Evolutionary conservation across 495 filamentous ascomycete genomes (phyloP), one percentile per base, ranked within the genome.

Genomic region (Amniculicola lignicola): DNA sequence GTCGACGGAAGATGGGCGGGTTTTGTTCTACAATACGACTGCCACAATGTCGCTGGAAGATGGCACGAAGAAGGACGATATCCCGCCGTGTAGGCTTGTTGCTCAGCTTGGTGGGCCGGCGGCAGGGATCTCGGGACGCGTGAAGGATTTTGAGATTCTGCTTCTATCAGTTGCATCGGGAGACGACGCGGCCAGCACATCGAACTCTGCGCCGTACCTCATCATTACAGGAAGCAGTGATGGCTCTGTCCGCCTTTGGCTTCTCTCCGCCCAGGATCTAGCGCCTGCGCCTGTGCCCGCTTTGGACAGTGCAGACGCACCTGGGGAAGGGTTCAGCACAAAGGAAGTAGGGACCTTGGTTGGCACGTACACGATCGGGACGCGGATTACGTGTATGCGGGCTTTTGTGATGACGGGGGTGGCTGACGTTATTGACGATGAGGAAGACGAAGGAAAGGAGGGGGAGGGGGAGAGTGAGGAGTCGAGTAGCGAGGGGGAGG

Each of bases 1-100:
- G 5, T 88, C 90, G n/a, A 96, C 93, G 0, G 93, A 97, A 67
- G 92, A 97, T 69, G 93, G 94, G 16, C 77, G 87, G 37, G 75
- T 98, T 16, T 59, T 95, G 28, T 95, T 98, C 69, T 96, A 89
- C 66, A 83, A 83, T 38, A 90, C 88, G 2, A 44, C 27, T 9
- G 28, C 31, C 0, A 52, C 23, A 4, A 33, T 42, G 15, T 27
- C 27, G 16, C 5, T 39, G 51, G 29, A 22, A 36, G 27, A 41
- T 55, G 47, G 57, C 57, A 19, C 57, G 37, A 49, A 43, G 16
- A 15, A 53, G 42, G 67, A 70, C 22, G 64, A 67, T 24, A 64
- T 81, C 38, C 74, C 76, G 59, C 70, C 67, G 61, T 83, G 72
- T 65, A 80, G 71, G 48, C 74, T 78, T 4, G 65, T 95, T n/a